phyloP scores from a whole-genome alignment of 23 red algal genomes.

The Agarophyton chilense region DNA sequence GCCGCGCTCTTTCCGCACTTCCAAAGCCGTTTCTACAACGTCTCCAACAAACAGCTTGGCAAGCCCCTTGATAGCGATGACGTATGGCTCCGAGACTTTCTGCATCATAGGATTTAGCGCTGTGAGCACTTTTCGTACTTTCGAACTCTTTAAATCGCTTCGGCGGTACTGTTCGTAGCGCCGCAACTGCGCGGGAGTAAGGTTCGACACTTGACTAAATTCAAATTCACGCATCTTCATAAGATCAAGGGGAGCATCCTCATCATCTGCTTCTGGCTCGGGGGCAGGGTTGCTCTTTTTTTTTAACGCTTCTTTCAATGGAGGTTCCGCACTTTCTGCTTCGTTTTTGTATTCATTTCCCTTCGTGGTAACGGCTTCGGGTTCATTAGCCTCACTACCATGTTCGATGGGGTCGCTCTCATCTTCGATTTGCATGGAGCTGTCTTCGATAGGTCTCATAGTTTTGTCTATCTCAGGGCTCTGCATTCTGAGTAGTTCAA shows the following conservation, averaged over 20 bases:
- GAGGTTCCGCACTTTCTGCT: background rate
- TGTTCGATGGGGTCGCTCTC: background rate
- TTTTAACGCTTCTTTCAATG: background rate
- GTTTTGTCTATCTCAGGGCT: background rate
- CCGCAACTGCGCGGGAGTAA: slow-evolving; percentile 48
- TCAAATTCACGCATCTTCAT: slow-evolving; percentile 47
- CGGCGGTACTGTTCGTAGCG: slow-evolving; percentile 78
- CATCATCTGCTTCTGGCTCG: slow-evolving; percentile 14
- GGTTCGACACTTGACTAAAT: slow-evolving; percentile 61
- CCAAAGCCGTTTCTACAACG: slow-evolving; percentile 82
- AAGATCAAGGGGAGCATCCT: slow-evolving; percentile 50
- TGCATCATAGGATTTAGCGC: slow-evolving; percentile 59
- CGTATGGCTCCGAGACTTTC: slow-evolving; percentile 68
- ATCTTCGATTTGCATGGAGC: background rate
- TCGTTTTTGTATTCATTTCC: background rate
- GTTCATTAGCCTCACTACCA: background rate
- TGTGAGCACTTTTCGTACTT: slow-evolving; percentile 73
- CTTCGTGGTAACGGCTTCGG: background rate
- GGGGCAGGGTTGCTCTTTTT: background rate
- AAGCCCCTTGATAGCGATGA: slow-evolving; percentile 89
- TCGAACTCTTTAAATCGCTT: slow-evolving; percentile 75
- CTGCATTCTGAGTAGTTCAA: background rate
- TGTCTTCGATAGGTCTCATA: background rate
- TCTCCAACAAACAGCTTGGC: slow-evolving; percentile 96
- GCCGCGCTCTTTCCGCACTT: slow-evolving; percentile 72